A percentile compares a stretch with the other conserved stretches of the same genome.
These are phyloP conservation scores for Myrmaecium sp. DNA, from an alignment of 2,329 filamentous ascomycete genomes.

Conservation along the genomic window DNA sequence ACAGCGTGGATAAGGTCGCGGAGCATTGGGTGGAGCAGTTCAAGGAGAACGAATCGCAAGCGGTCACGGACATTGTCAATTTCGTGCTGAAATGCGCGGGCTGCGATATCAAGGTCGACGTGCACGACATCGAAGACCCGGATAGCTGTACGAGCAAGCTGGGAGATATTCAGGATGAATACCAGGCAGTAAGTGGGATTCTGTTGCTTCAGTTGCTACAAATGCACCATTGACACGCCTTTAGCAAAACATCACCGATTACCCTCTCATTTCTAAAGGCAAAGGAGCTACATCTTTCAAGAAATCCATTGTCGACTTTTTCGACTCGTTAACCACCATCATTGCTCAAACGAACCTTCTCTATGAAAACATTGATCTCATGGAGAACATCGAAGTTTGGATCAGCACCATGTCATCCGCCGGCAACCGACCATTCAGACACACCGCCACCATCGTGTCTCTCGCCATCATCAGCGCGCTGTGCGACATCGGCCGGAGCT, in stretches of 20 bases:
- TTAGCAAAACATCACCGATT: slow-evolving; percentile 66
- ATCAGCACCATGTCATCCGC: slow-evolving; percentile 82
- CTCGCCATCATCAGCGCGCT: slow-evolving; percentile 65
- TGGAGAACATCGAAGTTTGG: slow-evolving; percentile 85
- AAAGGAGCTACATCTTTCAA: slow-evolving; percentile 66
- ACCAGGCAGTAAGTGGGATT: slow-evolving; percentile 49
- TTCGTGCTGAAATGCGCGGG: slow-evolving; percentile 54
- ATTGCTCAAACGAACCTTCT: slow-evolving; percentile 69
- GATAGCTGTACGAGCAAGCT: slow-evolving; percentile 71
- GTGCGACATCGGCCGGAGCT: slow-evolving; percentile 52
- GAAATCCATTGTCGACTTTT: slow-evolving; percentile 60
- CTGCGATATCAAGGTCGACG: slow-evolving; percentile 60
- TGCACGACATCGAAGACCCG: slow-evolving; percentile 73
- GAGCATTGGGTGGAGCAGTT: slow-evolving; percentile 41
- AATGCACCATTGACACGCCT: slow-evolving; percentile 7
- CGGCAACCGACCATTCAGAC: slow-evolving; percentile 72
- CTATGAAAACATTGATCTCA: slow-evolving; percentile 57
- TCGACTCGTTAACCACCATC: slow-evolving; percentile 56
- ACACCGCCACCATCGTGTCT: slow-evolving; percentile 78
- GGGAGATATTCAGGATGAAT: slow-evolving; percentile 72
- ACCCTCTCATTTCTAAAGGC: slow-evolving; percentile 72
- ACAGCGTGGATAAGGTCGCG: slow-evolving; percentile 37
- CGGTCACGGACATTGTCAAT: slow-evolving; percentile 41
- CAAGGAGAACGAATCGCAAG: slow-evolving; percentile 25
- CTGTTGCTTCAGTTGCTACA: background rate